These are phyloP conservation scores for Grigorovia humatica DNA, from an alignment of 805 yeast species.

Conservation along the genomic window DNA sequence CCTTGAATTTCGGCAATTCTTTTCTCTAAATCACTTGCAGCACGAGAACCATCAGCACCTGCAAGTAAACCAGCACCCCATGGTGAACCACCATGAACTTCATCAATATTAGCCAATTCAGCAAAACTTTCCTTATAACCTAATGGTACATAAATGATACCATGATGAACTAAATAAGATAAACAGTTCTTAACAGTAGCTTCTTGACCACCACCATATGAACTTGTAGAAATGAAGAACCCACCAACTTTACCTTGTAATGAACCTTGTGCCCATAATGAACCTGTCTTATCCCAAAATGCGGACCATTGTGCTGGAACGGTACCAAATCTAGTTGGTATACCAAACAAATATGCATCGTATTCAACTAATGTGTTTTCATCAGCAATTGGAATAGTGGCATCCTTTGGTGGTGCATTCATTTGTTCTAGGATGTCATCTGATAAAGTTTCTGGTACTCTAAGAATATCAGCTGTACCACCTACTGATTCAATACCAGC, in stretches of 20 bases:
- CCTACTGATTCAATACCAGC: constrained; percentile 68
- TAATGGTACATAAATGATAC: constrained; percentile 66
- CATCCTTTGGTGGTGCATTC: constrained; percentile 58
- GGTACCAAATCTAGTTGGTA: constrained; percentile 74
- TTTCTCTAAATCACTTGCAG: constrained; percentile 54
- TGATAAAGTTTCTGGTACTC: constrained; percentile 68
- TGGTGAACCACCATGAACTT: constrained; percentile 75
- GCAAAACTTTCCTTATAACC: constrained; percentile 58
- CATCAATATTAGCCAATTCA: constrained; percentile 46
- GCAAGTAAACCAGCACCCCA: constrained; percentile 87
- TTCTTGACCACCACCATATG: constrained; percentile 77
- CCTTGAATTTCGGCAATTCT: constrained; percentile 64
- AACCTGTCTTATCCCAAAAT: constrained; percentile 73
- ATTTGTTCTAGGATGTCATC: constrained; percentile 46
- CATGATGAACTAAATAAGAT: constrained; percentile 63
- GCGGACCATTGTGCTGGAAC: constrained; percentile 68
- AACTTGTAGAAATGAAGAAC: constrained; percentile 58
- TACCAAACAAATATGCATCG: constrained; percentile 70
- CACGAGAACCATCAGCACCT: constrained; percentile 67
- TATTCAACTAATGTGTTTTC: constrained; percentile 45
- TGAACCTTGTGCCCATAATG: constrained; percentile 67
- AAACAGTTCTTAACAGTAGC: constrained; percentile 52
- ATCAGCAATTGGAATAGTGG: constrained; percentile 47
- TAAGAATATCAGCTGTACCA: constrained; percentile 55
- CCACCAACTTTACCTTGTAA: constrained; percentile 72